Evolutionary conservation across 2,329 filamentous ascomycete species (phyloP).

Genomic region (Trichoderma arundinaceum): DNA sequence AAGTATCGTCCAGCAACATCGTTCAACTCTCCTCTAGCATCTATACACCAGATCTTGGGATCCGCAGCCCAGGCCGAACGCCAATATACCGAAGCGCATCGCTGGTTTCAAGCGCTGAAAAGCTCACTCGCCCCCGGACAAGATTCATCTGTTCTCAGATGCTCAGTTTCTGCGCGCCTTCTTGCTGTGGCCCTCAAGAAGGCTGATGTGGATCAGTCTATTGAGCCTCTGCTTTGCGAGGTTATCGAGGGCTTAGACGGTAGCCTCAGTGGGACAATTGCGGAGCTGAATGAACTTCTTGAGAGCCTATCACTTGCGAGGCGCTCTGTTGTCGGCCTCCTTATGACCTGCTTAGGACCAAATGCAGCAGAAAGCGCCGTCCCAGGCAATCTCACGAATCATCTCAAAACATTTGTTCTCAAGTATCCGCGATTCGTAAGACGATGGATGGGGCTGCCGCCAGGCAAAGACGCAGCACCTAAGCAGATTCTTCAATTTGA

Average conservation of each 20-base stretch:
- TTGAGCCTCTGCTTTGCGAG: constrained; percentile 52
- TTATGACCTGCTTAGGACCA: constrained; percentile 45
- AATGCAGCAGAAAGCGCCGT: constrained; percentile 32
- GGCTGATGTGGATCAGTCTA: constrained; percentile 43
- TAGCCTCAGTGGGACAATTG: constrained; percentile 62
- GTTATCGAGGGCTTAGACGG: constrained; percentile 63
- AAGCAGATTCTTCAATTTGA: constrained; percentile 67
- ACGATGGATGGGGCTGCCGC: constrained; percentile 66
- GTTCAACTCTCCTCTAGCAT: constrained; percentile 52
- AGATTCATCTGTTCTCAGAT: constrained; percentile 57
- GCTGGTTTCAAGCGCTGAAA: constrained; percentile 60
- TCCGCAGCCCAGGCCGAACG: constrained; percentile 54
- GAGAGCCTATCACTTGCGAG: constrained; percentile 61
- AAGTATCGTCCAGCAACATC: constrained; percentile 44
- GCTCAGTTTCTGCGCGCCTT: constrained; percentile 60
- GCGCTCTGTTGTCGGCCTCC: constrained; percentile 58
- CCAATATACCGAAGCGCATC: constrained; percentile 56
- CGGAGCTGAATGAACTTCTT: constrained; percentile 66
- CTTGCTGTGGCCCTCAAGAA: constrained; percentile 60
- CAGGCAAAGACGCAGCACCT: constrained; percentile 55
- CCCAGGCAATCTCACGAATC: constrained; percentile 39
- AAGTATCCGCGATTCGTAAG: constrained; percentile 65
- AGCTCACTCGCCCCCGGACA: constrained; percentile 45
- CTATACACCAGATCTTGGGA: constrained; percentile 60
- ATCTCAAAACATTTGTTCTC: constrained; percentile 62